phyloP scores from a whole-genome alignment of 345 rosid genomes.

The Punica granatum region DNA sequence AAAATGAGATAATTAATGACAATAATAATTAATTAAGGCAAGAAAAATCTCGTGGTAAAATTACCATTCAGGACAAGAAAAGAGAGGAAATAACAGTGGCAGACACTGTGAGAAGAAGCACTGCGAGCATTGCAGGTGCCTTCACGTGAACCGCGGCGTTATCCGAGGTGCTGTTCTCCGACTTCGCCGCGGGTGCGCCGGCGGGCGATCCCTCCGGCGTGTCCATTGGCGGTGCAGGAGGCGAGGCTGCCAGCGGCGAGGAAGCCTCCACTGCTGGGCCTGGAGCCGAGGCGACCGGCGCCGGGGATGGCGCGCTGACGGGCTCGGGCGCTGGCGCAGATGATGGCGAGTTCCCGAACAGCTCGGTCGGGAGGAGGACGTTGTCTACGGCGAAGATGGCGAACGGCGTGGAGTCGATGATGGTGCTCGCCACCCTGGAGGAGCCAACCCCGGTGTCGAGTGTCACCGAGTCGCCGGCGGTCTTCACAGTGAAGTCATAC shows the following conservation, averaged over 20 bases:
- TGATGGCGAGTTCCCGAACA: conserved; percentile 62
- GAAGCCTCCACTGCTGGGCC: conserved; percentile 47
- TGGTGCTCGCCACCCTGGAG: conserved; percentile 66
- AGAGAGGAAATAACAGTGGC: conserved; percentile 30
- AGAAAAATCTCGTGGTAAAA: conserved; percentile 6
- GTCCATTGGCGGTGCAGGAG: conserved; percentile 69
- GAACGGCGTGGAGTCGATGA: conserved; percentile 64
- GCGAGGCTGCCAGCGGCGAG: conserved; percentile 61
- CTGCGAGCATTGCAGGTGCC: conserved; percentile 30
- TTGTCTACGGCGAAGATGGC: conserved; percentile 69
- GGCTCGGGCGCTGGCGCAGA: conserved; percentile 66
- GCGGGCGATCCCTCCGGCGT: conserved; percentile 62
- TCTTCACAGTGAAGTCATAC: conserved; percentile 51
- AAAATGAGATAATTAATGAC: too few relatives aligned
- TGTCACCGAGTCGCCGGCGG: conserved; percentile 61
- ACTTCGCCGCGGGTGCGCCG: conserved; percentile 33
- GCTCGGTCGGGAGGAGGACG: conserved; percentile 59
- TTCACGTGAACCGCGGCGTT: conserved; percentile 33
- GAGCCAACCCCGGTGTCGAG: conserved; percentile 64
- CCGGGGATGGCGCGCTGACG: conserved; percentile 34
- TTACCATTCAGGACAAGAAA: conserved; percentile 33
- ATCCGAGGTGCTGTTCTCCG: conserved; percentile 44
- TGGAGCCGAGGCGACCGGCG: conserved; percentile 30
- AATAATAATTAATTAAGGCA: neutral
- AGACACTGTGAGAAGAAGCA: conserved; percentile 17